Evolutionary conservation across 495 filamentous ascomycete genomes (phyloP), one percentile per base, ranked within the genome.

Genomic region (Penicillium ucsense): DNA sequence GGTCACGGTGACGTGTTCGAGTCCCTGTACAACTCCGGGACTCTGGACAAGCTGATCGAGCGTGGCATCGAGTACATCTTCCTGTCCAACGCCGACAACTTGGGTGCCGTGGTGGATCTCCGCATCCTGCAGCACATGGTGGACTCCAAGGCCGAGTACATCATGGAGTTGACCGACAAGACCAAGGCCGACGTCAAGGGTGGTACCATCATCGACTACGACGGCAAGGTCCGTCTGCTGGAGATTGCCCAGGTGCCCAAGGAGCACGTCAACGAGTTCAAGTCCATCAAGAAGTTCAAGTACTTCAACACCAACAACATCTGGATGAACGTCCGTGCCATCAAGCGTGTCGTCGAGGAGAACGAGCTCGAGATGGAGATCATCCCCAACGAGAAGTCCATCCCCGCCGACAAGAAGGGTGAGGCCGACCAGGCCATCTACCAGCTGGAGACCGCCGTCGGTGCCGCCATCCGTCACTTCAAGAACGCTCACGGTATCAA

Each of bases 261-360:
- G 80, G 89, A 97, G 74, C 91, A 99, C 74, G 85, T 87, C 61
- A 96, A 99, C 73, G 92, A 99, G 74, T 99, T 99, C 88, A 99
- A 99, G 83, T 96, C 92, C 41, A 99, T 99, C 76, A 99, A 97
- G 85, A 99, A 99, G 79, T 99, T 99, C 84, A 96, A 95, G 78
- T 99, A 99, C 82, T 99, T 99, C 84, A 99, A 99, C 82, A 99
- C 92, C 71, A 99, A 99, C 85, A 99, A 99, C 80, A 95, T 99
- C 74, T 99, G 92, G 92, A 85, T 99, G 78, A 96, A 92, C 76
- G 80, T 95, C 57, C 82, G 87, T 62, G 92, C 92, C 53, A 85
- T 99, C 76, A 96, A 96, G 85, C 89, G 94, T 49, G 89, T 99
- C 41, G 94, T 99, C 3, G 90, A 99, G 78, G 86, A 94, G 74